phyloP scores from a whole-genome alignment of 2,329 filamentous ascomycete genomes.

The Aspergillaceae sp. region DNA sequence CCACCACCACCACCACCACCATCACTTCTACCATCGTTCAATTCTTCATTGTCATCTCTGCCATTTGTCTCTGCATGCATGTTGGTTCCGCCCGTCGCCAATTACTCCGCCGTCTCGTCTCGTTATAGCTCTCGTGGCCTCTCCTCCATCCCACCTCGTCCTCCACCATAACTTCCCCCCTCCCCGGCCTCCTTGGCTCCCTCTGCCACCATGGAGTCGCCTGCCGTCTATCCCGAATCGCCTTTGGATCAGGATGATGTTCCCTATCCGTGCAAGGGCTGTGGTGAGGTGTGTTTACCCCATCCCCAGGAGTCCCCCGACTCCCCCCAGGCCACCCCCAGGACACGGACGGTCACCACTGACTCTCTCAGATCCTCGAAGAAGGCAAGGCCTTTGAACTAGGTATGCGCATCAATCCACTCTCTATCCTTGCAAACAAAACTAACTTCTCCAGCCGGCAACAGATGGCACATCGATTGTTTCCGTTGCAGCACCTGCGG shows the following conservation, averaged over 20 bases:
- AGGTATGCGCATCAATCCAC: conserved; percentile 48
- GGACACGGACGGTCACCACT: not conserved
- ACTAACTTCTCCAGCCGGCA: conserved; percentile 58
- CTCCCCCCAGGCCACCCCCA: no score
- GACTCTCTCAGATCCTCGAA: conserved; percentile 66
- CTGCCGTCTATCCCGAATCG: conserved; percentile 47
- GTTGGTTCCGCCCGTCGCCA: not conserved
- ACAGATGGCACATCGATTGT: conserved; percentile 98
- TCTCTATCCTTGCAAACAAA: conserved; percentile 17
- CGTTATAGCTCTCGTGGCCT: not conserved
- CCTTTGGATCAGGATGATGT: conserved; percentile 71
- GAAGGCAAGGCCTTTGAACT: conserved; percentile 98
- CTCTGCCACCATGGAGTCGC: conserved; percentile 43
- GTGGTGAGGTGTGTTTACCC: conserved; percentile 61
- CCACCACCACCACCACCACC: no score
- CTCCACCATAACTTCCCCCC: no score
- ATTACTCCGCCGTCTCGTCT: not conserved
- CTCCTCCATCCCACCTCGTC: no score
- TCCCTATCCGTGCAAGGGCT: conserved; percentile 80
- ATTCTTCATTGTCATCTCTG: not conserved
- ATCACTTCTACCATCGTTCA: no score
- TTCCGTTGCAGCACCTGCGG: conserved; percentile 95
- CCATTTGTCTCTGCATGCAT: not conserved
- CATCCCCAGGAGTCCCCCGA: no score
- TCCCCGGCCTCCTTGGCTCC: not conserved